phyloP scores from a whole-genome alignment of 2,329 filamentous ascomycete species.

The Aspergillus amoenus region DNA sequence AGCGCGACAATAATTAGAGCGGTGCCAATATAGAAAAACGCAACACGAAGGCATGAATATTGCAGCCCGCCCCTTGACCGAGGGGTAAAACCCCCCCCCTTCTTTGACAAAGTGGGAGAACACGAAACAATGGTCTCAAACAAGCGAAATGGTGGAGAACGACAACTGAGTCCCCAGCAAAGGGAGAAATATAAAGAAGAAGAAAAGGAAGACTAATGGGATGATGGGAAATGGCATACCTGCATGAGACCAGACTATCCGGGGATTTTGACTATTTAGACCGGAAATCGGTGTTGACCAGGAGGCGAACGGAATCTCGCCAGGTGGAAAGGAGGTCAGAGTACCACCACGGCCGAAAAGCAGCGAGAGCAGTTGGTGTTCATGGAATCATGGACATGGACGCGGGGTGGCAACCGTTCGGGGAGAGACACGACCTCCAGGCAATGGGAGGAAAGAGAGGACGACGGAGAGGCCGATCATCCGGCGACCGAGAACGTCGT shows the following conservation, averaged over 20 bases:
- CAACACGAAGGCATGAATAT: not conserved
- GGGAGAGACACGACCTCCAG: conserved; percentile 24
- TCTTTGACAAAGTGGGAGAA: not conserved
- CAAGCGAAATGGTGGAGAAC: not conserved
- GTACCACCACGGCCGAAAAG: conserved; percentile 37
- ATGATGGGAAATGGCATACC: conserved; percentile 28
- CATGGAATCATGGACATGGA: conserved; percentile 41
- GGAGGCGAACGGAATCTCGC: conserved; percentile 23
- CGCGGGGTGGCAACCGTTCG: conserved; percentile 24
- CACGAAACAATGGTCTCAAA: not conserved
- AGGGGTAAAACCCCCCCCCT: not conserved
- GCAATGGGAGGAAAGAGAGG: conserved; percentile 16
- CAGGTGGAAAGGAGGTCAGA: conserved; percentile 33
- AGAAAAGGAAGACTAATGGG: conserved; percentile 6
- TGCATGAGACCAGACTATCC: conserved; percentile 38
- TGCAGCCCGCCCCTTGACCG: conserved; percentile 4
- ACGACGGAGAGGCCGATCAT: conserved; percentile 22
- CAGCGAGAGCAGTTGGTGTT: conserved; percentile 28
- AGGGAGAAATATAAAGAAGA: not conserved
- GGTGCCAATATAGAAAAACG: not conserved
- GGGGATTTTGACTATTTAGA: conserved; percentile 21
- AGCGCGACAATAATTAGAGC: conserved; percentile 12
- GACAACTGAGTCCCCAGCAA: not conserved
- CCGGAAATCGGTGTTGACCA: conserved; percentile 28
- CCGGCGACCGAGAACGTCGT: conserved; percentile 18